Evolutionary conservation across 2,329 filamentous ascomycete genomes (phyloP).

Genomic region (Monosporascus sp.): DNA sequence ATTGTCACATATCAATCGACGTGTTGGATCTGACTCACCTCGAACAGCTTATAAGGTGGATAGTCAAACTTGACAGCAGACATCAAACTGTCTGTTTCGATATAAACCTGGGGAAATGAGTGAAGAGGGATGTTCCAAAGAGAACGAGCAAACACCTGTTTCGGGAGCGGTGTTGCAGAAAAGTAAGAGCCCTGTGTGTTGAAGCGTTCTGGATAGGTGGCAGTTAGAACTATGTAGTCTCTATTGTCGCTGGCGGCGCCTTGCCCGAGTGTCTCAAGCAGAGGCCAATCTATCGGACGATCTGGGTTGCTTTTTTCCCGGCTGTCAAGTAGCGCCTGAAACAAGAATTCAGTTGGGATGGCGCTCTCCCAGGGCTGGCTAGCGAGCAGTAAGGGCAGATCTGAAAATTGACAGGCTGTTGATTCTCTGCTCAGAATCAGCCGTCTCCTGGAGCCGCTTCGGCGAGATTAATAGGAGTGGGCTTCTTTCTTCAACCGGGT

Average conservation of each 20-base stretch:
- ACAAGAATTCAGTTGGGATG: constrained; percentile 16
- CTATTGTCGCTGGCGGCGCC: constrained; percentile 10
- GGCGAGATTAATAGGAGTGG: constrained; percentile 25
- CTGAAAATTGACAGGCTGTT: constrained; percentile 15
- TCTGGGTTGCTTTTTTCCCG: constrained; percentile 14
- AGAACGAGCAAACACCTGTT: constrained; percentile 29
- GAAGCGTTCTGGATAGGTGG: not conserved
- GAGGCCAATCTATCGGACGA: constrained; percentile 16
- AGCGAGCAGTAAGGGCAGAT: constrained; percentile 13
- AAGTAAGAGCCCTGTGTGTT: constrained; percentile 13
- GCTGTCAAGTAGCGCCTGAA: constrained; percentile 16
- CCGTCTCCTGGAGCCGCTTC: constrained; percentile 16
- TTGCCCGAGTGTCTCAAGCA: constrained; percentile 21
- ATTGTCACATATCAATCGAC: not conserved
- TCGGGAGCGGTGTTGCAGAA: constrained; percentile 29
- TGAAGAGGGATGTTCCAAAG: constrained; percentile 27
- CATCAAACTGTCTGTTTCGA: constrained; percentile 44
- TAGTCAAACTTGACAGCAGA: constrained; percentile 53
- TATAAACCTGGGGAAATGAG: constrained; percentile 13
- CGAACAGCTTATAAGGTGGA: constrained; percentile 52
- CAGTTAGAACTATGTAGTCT: constrained; percentile 3
- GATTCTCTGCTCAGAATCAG: constrained; percentile 18
- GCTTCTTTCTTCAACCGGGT: constrained; percentile 22
- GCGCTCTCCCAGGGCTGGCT: constrained; percentile 10
- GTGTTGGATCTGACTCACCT: constrained; percentile 42